Evolutionary conservation across 108 stramenopile genomes (phyloP).

Genomic region (Nitzschia sp.): DNA sequence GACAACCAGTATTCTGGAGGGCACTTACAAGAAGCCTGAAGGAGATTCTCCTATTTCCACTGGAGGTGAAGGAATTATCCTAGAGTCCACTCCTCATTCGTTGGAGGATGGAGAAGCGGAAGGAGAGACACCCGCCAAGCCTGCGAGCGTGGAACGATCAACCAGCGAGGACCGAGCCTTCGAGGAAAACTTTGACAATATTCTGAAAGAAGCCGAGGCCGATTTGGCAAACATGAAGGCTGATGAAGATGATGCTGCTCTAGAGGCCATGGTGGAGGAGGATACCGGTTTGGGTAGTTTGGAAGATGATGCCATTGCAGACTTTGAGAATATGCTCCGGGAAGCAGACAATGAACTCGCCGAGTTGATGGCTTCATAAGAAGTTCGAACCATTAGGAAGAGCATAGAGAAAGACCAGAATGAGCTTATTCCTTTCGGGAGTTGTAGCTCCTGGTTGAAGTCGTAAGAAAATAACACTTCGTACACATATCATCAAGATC

Average conservation of each 20-base stretch:
- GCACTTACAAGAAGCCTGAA: constrained; percentile 50
- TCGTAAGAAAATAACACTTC: not conserved
- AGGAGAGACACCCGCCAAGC: constrained; percentile 29
- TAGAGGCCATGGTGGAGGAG: constrained; percentile 34
- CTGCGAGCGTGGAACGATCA: constrained; percentile 2
- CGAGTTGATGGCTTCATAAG: constrained; percentile 69
- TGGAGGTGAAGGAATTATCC: constrained; percentile 56
- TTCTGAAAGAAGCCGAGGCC: constrained; percentile 68
- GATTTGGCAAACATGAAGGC: constrained; percentile 63
- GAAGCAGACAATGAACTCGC: constrained; percentile 82
- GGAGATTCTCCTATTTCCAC: constrained; percentile 27
- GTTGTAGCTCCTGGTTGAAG: not conserved
- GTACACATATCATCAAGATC: too few species aligned
- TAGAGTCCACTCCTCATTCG: constrained; percentile 42
- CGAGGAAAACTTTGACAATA: constrained; percentile 56
- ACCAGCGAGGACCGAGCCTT: constrained; percentile 43
- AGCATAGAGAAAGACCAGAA: not conserved
- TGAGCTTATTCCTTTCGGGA: not conserved
- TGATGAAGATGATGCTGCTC: constrained; percentile 32
- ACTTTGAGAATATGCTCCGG: constrained; percentile 81
- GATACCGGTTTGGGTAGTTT: constrained; percentile 14
- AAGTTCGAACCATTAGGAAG: not conserved
- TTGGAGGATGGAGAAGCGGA: constrained; percentile 46
- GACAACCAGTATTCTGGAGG: constrained; percentile 80
- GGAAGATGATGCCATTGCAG: constrained; percentile 62